These are phyloP conservation scores for Silene noctiflora DNA, from an alignment of 179 eudicot genomes.

Conservation along the genomic window DNA sequence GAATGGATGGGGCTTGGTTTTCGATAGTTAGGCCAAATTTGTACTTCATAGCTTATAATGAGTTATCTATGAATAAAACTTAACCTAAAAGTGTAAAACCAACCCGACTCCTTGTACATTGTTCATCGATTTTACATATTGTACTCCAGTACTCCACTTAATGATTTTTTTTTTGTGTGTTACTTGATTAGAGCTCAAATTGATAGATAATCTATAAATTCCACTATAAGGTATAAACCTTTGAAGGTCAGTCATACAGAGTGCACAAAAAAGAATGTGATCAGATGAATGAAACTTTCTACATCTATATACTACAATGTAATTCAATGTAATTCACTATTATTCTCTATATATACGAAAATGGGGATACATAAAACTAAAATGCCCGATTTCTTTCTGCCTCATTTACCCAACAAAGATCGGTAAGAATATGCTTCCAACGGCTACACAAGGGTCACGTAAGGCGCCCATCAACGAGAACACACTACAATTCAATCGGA, in stretches of 20 bases:
- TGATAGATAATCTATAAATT: too few relatives aligned
- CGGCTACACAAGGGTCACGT: conserved; percentile 13
- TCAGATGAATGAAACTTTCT: background rate
- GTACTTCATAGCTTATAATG: too few relatives aligned
- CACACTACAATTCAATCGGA: background rate
- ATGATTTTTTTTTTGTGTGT: too few relatives aligned
- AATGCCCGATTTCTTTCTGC: background rate
- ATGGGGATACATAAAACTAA: too few relatives aligned
- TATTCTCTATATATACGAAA: background rate
- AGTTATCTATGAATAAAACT: too few relatives aligned
- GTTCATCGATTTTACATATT: too few relatives aligned
- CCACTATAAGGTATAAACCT: background rate
- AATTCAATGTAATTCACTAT: background rate
- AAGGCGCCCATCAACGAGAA: background rate
- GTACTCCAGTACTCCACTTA: too few relatives aligned
- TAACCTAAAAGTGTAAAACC: too few relatives aligned
- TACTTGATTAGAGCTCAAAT: background rate
- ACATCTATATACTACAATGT: background rate
- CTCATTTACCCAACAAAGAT: conserved; percentile 18
- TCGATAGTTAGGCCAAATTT: too few relatives aligned
- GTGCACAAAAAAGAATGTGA: background rate
- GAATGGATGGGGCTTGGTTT: too few relatives aligned
- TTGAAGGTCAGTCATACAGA: background rate
- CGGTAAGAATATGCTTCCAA: conserved; percentile 10
- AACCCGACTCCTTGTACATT: too few relatives aligned